Conservation (phyloP, 768 basidiomycete genomes). For the Termitomyces sp. region DNA sequence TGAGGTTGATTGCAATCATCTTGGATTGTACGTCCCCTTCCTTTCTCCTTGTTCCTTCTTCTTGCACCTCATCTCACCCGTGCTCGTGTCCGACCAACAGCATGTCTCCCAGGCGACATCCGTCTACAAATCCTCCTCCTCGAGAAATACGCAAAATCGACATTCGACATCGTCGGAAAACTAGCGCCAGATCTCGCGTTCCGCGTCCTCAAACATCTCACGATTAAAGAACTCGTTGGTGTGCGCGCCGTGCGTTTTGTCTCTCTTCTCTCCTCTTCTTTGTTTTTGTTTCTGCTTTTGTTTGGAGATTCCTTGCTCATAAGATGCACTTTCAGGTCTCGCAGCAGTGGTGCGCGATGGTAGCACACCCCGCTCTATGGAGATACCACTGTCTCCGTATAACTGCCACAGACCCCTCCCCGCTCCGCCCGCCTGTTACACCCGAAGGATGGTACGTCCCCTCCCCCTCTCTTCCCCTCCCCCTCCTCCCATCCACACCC, state of each 20-base stretch:
- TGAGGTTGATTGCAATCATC: slow-evolving; percentile 36
- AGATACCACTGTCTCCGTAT: slow-evolving; percentile 70
- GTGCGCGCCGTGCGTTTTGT: slow-evolving; percentile 48
- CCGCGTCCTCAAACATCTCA: slow-evolving; percentile 54
- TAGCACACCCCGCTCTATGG: slow-evolving; percentile 74
- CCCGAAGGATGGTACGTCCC: slow-evolving; percentile 70
- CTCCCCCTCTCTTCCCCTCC: background rate
- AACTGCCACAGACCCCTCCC: slow-evolving; percentile 70
- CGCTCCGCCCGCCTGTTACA: slow-evolving; percentile 56
- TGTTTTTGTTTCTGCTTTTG: slow-evolving; percentile 1
- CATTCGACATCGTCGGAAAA: slow-evolving; percentile 78
- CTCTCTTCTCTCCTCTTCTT: too few species aligned
- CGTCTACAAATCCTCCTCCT: slow-evolving; percentile 80
- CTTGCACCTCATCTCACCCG: background rate
- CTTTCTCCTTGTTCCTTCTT: background rate
- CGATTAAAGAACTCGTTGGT: slow-evolving; percentile 59
- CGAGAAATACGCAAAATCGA: slow-evolving; percentile 79
- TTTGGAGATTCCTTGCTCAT: slow-evolving; percentile 37
- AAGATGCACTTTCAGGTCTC: slow-evolving; percentile 38
- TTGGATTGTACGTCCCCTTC: slow-evolving; percentile 48
- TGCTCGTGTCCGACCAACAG: slow-evolving; percentile 32
- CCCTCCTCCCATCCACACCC: background rate
- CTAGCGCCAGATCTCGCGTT: slow-evolving; percentile 66
- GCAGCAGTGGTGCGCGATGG: slow-evolving; percentile 42
- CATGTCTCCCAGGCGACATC: slow-evolving; percentile 83